Conservation (phyloP, 257 asterid genomes). For the Paraleonurus japonicus region DNA sequence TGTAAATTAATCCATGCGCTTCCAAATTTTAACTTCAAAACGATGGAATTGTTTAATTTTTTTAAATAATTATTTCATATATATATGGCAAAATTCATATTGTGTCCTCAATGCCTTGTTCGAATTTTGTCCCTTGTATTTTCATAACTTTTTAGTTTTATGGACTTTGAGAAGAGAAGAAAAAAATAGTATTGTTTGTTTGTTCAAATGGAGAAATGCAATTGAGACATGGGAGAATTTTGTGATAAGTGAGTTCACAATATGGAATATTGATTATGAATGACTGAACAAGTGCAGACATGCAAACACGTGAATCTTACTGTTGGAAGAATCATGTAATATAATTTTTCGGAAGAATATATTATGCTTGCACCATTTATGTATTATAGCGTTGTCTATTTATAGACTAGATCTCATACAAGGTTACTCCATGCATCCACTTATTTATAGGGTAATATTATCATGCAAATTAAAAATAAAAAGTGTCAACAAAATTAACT, state of each 20-base stretch:
- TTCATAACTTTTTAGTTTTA: neutral
- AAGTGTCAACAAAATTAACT: too few species aligned
- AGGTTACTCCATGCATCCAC: too few species aligned
- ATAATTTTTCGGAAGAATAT: too few species aligned
- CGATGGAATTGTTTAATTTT: neutral
- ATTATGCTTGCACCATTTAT: neutral
- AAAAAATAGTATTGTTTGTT: neutral
- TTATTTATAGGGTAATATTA: too few species aligned
- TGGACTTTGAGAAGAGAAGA: neutral
- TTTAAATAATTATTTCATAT: too few species aligned
- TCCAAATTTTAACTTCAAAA: neutral
- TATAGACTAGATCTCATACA: too few species aligned
- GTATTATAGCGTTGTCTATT: too few species aligned
- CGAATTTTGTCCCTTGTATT: neutral
- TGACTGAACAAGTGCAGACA: slow-evolving; percentile 22
- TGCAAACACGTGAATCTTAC: slow-evolving; percentile 38
- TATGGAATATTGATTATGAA: slow-evolving; percentile 2
- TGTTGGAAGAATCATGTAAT: slow-evolving; percentile 26
- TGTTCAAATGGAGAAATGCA: neutral
- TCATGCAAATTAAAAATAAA: too few species aligned
- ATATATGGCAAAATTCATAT: too few species aligned
- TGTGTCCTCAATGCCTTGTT: too few species aligned
- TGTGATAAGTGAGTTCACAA: slow-evolving; percentile 22
- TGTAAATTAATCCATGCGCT: neutral
- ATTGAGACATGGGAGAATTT: neutral